A percentile compares a stretch with the other conserved stretches of the same genome.
Evolutionary conservation across 306 rosid genomes (phyloP).

Genomic region (Sicyos edulis): DNA sequence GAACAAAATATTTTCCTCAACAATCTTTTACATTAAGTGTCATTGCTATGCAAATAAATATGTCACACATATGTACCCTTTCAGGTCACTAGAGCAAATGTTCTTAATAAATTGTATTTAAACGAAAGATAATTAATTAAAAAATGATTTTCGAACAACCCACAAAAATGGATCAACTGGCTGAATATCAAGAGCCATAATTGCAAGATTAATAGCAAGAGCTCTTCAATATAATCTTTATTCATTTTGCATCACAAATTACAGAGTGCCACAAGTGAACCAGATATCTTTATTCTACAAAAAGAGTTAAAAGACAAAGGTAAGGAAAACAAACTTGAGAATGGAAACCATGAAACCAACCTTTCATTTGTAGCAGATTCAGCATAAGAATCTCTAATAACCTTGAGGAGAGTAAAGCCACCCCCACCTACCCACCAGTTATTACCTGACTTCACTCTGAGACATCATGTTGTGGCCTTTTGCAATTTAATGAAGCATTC

Average conservation of each 20-base stretch:
- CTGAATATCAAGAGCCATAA: not conserved
- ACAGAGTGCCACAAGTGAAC: not conserved
- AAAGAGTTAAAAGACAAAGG: not conserved
- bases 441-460: slow-evolving; percentile 6
- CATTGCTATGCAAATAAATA: too few relatives aligned
- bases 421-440: not conserved
- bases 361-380: slow-evolving; percentile 3
- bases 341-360: not conserved
- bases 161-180: not conserved
- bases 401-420: not conserved
- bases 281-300: not conserved
- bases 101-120: too few relatives aligned
- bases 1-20: too few relatives aligned
- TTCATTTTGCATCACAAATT: slow-evolving; percentile 2
- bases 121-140: too few relatives aligned
- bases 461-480: slow-evolving; percentile 1
- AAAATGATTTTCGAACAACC: not conserved
- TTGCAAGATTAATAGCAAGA: not conserved
- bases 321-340: not conserved
- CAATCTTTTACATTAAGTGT: too few relatives aligned
- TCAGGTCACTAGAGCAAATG: too few relatives aligned
- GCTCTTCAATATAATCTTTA: not conserved
- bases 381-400: not conserved
- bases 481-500: not conserved
- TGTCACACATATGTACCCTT: too few relatives aligned